Conservation (phyloP, 257 asterid species). For the Penstemon eatonii region DNA sequence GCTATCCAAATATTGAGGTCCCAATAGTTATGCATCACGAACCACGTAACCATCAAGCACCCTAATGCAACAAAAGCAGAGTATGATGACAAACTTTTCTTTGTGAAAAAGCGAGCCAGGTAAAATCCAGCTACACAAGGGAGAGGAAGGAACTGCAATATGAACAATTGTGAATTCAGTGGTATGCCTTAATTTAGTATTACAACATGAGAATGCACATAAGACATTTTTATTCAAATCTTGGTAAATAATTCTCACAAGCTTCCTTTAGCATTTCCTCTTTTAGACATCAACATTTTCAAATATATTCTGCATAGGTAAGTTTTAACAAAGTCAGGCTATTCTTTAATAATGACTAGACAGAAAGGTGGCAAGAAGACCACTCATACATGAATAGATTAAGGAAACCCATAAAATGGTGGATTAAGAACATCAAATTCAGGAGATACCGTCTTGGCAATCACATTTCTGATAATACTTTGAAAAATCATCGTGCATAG, state of each 20-base stretch:
- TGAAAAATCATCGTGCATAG: not conserved
- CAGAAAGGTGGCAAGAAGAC: conserved; percentile 21
- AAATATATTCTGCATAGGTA: conserved; percentile 1
- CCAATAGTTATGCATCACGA: conserved; percentile 97
- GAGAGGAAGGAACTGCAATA: conserved; percentile 87
- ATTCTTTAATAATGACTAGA: conserved; percentile 1
- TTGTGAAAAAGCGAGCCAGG: conserved; percentile 93
- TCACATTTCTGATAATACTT: conserved; percentile 5
- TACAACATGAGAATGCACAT: conserved; percentile 22
- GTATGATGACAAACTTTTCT: conserved; percentile 83
- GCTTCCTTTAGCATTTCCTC: not conserved
- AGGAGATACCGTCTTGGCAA: conserved; percentile 11
- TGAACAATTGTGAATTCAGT: conserved; percentile 27
- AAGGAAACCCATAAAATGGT: not conserved
- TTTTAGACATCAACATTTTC: not conserved
- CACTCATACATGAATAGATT: conserved; percentile 3
- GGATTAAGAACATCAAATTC: not conserved
- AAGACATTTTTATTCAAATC: conserved; percentile 2
- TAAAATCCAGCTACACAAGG: conserved; percentile 91
- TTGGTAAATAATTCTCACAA: not conserved
- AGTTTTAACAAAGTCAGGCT: conserved; percentile 4
- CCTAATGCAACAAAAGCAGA: conserved; percentile 85
- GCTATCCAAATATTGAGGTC: conserved; percentile 98
- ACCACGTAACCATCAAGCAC: conserved; percentile 95
- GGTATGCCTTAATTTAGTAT: conserved; percentile 7